Percentiles rank a stretch among this genome's conserved stretches.
Evolutionary conservation across 2,329 filamentous ascomycete species (phyloP).

Genomic region (Hymenoscyphus salicellus): DNA sequence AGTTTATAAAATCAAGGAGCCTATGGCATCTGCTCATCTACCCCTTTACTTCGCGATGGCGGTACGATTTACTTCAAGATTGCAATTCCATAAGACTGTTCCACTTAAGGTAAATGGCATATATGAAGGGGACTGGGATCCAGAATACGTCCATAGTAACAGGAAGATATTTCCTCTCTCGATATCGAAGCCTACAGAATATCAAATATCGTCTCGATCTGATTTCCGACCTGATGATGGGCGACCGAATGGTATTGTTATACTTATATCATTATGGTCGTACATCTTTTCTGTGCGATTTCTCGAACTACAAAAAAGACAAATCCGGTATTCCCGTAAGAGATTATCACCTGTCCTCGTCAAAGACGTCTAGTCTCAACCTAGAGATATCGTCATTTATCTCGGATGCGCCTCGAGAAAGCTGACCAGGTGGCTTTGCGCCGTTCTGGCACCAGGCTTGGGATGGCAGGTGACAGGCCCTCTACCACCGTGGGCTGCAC

Average conservation of each 20-base stretch:
- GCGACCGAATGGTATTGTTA: conserved; percentile 13
- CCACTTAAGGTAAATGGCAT: background rate
- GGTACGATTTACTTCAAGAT: background rate
- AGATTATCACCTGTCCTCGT: conserved; percentile 1
- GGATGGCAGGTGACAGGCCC: background rate
- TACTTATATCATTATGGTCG: conserved; percentile 12
- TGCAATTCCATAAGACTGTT: background rate
- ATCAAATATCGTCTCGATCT: conserved; percentile 6
- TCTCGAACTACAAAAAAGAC: conserved; percentile 13
- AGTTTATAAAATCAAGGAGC: background rate
- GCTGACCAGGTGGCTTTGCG: conserved; percentile 4
- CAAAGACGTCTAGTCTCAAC: background rate
- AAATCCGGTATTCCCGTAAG: conserved; percentile 9
- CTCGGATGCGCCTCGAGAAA: conserved; percentile 2
- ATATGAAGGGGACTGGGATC: conserved; percentile 5
- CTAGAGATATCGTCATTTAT: conserved; percentile 8
- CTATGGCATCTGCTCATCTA: background rate
- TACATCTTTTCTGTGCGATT: conserved; percentile 13
- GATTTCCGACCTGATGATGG: conserved; percentile 6
- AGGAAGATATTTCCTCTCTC: conserved; percentile 13
- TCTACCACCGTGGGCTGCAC: conserved; percentile 7
- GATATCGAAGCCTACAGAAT: conserved; percentile 9
- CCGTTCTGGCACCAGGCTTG: conserved; percentile 4
- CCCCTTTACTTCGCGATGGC: background rate
- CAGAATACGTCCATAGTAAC: conserved; percentile 6